Conservation (phyloP, 768 basidiomycete species). For the Naganishia antarctica region DNA sequence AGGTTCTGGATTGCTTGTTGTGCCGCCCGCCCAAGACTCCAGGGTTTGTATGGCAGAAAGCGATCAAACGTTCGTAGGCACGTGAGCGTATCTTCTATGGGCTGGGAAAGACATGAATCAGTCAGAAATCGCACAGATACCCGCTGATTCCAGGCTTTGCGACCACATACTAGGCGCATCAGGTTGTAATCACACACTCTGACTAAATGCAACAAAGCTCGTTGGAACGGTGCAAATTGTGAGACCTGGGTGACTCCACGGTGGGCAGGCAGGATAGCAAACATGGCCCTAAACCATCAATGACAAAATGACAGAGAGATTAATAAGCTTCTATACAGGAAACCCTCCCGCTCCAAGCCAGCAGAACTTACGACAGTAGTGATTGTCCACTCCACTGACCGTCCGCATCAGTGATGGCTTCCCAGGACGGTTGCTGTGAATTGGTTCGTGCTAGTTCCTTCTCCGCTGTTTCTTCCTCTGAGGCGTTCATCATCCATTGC, state of each 20-base stretch:
- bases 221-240: conserved; percentile 5
- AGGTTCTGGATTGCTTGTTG: not conserved
- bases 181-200: not conserved
- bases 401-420: not conserved
- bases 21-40: not conserved
- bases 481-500: conserved; percentile 23
- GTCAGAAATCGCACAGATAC: too few relatives aligned
- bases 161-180: not conserved
- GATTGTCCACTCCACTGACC: conserved; percentile 1
- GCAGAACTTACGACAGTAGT: not conserved
- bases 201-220: not conserved
- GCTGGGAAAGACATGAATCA: too few relatives aligned
- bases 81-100: not conserved
- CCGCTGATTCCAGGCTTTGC: not conserved
- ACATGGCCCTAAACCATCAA: conserved; percentile 8
- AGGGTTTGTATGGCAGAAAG: not conserved
- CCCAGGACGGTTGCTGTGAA: not conserved
- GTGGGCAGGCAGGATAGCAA: not conserved
- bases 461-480: not conserved
- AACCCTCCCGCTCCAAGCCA: too few relatives aligned
- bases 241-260: not conserved
- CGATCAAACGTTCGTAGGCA: not conserved
- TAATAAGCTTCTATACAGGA: too few relatives aligned
- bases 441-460: conserved; percentile 2
- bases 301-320: too few relatives aligned